Base-by-base conservation (phyloP, 2,329 filamentous ascomycete species). In the Simplicillium sp. region DNA sequence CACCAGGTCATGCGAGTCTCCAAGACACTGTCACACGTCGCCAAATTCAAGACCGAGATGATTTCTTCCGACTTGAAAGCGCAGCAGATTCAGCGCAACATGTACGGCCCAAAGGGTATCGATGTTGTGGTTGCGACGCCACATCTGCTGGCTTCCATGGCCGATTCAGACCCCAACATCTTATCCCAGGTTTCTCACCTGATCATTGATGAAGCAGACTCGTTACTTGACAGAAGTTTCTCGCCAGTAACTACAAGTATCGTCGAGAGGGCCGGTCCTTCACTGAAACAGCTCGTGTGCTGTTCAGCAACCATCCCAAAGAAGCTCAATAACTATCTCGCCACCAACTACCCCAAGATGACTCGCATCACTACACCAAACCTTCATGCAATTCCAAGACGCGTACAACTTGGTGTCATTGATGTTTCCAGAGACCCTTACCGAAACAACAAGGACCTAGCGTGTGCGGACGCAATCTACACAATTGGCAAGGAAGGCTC, bases 271-370 rank as follows among this genome's bases (percentile, higher is more conserved):
- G 77, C 83, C 2, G 74, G 80, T 7, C 87, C 90, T 0, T 92
- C 87, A 1, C 66, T 97, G 36, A 78, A 87, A 55, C 86, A 95
- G 57, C 72, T 98, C 17, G 73, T 98, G 36, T 77, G 97, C 48
- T 98, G 92, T 68, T 97, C 90, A 3, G 92, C 92, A 39, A 98
- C 92, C 5, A 97, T 98, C 46, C 92, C 94, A 2, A 79, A 83
- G 48, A 86, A 85, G 50, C 75, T 98, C 14, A 92, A 98, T 66
- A 82, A 77, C 49, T 87, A 84, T 59, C 74, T 98, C n/a, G 77
- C 78, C 39, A 77, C 79, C 46, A 81, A 82, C 47, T 96, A 89
- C 60, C 90, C 92, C 0, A 73, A 85, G 50, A 87, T 94, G 65
- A 69, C 73, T 36, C 84, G 92, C 45, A 80, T 98, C 47, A 90